Percentiles rank a stretch among this genome's conserved stretches.
Conservation (phyloP, 305 asterid genomes). For the Fraxinus albicans region DNA sequence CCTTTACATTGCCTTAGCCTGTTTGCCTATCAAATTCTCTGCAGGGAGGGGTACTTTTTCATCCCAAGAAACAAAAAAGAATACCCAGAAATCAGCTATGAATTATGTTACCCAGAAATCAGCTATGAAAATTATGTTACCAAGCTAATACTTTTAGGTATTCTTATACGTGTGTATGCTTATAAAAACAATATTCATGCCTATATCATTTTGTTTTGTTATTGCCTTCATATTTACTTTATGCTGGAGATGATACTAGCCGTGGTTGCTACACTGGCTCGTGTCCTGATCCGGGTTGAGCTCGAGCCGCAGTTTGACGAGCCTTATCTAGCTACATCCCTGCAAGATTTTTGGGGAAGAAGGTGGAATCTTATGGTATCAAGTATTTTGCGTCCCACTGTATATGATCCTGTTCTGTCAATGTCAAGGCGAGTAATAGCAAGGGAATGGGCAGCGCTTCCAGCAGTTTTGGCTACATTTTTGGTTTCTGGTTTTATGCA, state of each 20-base stretch:
- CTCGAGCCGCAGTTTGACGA: slow-evolving; percentile 48
- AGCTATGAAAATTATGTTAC: neutral
- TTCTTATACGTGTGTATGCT: neutral
- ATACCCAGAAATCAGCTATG: neutral
- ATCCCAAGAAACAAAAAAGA: neutral
- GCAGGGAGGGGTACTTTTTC: neutral
- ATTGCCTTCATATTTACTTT: neutral
- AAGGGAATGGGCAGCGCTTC: slow-evolving; percentile 30
- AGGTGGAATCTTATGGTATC: slow-evolving; percentile 60
- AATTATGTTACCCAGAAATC: neutral
- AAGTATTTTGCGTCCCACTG: slow-evolving; percentile 36
- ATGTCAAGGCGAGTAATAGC: neutral
- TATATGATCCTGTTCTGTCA: slow-evolving; percentile 29
- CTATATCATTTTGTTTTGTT: neutral
- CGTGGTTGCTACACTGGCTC: slow-evolving; percentile 17
- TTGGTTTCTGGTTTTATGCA: slow-evolving; percentile 62
- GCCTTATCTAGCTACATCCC: slow-evolving; percentile 47
- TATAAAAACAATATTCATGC: slow-evolving; percentile 2
- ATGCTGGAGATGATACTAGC: slow-evolving; percentile 29
- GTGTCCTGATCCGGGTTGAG: slow-evolving; percentile 26
- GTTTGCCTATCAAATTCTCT: slow-evolving; percentile 42
- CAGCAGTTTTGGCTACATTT: slow-evolving; percentile 47
- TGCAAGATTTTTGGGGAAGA: slow-evolving; percentile 61
- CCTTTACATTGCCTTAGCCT: slow-evolving; percentile 42
- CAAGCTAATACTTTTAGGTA: neutral